Evolutionary conservation across 768 basidiomycete species (phyloP), one percentile per base, ranked within the genome.

Genomic region (Amanita pallidorosea): DNA sequence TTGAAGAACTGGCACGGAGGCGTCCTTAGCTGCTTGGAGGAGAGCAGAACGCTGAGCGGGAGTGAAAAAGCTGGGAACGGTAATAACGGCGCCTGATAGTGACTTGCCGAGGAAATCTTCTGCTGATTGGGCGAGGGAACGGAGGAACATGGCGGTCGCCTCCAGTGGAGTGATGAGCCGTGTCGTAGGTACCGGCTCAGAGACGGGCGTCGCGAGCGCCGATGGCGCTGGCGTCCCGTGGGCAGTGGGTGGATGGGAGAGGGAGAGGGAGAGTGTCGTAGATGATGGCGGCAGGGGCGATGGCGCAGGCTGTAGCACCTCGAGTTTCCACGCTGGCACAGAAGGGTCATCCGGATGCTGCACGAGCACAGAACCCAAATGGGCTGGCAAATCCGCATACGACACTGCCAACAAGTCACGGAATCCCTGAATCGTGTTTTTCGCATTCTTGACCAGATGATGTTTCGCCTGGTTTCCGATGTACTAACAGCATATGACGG

Each of bases 351-450:
- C 76, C 1, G 87, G 87, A 50, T 88, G 86, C 60, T 87, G 45
- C 23, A 45, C 47, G 20, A 53, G 36, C 29, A 31, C 27, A 33
- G 31, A 49, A 45, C 23, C 15, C 42, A 48, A 13, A 27, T 35
- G 35, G 12, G 42, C 22, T n/a, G 22, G 33, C 44, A 48, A 20
- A 12, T 29, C 4, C 25, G 68, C 79, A 23, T 53, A 94, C 86
- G 82, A 92, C 74, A 92, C 89, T 49, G 95, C 95, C 23, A 99
- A 72, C 7, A 97, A 71, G 63, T 96, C 92, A 22, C 94, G 77
- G 74, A 98, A 98, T 1, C 87, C 89, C n/a, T 80, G 81, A 59
- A 98, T 93, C 15, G 94, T 95, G 65, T 99, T 98, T 60, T 83
- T 75, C 0, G 86, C 71, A 66, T 99, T 98, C 70, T 96, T 96